Evolutionary conservation across 2,329 filamentous ascomycete genomes (phyloP).

Genomic region (Talaromyces sp.): DNA sequence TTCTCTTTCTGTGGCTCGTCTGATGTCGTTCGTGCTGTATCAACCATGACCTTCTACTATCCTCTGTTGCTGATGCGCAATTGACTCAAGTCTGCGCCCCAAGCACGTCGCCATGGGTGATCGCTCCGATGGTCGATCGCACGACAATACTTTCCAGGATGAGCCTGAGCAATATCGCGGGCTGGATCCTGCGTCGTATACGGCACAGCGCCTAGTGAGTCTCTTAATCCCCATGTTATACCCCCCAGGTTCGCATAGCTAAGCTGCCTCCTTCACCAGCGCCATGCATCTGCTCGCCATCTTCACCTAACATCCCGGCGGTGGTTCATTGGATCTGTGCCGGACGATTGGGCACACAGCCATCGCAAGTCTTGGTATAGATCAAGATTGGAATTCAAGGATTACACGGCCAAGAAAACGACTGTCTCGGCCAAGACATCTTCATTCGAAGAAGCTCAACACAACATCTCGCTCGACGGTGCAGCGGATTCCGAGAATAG

Average conservation of each 20-base stretch:
- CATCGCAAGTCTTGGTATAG: conserved; percentile 61
- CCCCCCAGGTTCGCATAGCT: neutral
- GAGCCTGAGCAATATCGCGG: conserved; percentile 22
- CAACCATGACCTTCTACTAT: neutral
- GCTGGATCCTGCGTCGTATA: conserved; percentile 48
- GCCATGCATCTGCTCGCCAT: conserved; percentile 58
- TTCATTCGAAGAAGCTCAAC: conserved; percentile 16
- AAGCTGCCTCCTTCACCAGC: conserved; percentile 27
- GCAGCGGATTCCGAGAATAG: neutral
- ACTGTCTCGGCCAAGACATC: conserved; percentile 49
- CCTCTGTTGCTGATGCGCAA: neutral
- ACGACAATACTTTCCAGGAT: conserved; percentile 9
- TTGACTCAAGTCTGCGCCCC: neutral
- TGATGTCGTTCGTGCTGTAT: neutral
- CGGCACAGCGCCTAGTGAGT: conserved; percentile 48
- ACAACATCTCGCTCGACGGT: neutral
- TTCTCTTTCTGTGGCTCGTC: neutral
- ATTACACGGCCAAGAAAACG: conserved; percentile 43
- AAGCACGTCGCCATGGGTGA: conserved; percentile 6
- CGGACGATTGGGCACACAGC: conserved; percentile 59
- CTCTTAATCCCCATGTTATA: conserved; percentile 12
- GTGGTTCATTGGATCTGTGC: conserved; percentile 62
- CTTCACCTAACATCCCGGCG: conserved; percentile 57
- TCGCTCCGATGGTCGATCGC: conserved; percentile 5
- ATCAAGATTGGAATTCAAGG: conserved; percentile 35